A percentile compares a stretch with the other conserved stretches of the same genome.
Conservation (phyloP, 495 filamentous ascomycete genomes). For the Daldinia caldariorum region DNA sequence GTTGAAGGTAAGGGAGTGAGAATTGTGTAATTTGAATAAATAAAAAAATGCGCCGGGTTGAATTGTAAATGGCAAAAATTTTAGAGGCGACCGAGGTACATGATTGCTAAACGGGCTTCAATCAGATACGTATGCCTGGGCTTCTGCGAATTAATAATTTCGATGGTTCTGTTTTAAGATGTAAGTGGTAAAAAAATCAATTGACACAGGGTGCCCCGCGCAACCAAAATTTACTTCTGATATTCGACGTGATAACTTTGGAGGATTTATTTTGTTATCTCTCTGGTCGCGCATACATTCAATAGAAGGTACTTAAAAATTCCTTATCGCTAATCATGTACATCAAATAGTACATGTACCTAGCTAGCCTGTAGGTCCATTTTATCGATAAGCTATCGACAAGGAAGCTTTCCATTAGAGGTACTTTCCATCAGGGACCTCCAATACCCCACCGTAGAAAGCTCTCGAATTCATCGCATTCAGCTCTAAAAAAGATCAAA, state of each 20-base stretch:
- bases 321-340: not conserved
- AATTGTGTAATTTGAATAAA: not conserved
- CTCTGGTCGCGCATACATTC: not conserved
- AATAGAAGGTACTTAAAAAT: no score
- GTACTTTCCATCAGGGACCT: conserved; percentile 5
- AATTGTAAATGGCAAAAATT: not conserved
- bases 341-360: no score
- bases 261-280: conserved; percentile 10
- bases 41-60: conserved; percentile 36
- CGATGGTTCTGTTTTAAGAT: not conserved
- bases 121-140: not conserved
- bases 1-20: not conserved
- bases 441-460: conserved; percentile 45
- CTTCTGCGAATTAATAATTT: no score
- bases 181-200: not conserved
- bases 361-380: no score
- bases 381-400: not conserved
- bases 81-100: not conserved
- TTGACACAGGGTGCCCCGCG: conserved; percentile 2
- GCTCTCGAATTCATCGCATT: conserved; percentile 48
- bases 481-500: conserved; percentile 40
- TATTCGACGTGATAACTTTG: not conserved
- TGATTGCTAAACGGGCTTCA: not conserved
- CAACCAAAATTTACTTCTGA: not conserved
- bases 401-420: conserved; percentile 8